phyloP scores from a whole-genome alignment of 345 rosid genomes.

The Ailanthus altissimus region DNA sequence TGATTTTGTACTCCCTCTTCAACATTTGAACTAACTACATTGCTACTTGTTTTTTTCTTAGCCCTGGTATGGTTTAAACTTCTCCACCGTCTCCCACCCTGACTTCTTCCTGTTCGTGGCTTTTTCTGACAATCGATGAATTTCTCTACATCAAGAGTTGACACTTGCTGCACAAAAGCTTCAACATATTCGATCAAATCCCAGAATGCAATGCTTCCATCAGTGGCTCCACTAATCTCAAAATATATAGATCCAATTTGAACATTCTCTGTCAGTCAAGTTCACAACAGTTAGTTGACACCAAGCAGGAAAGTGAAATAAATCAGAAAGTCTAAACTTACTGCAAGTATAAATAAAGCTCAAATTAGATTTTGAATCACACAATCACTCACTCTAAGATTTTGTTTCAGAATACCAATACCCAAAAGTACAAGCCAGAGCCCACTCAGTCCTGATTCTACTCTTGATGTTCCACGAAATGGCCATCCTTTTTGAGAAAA shows the following conservation, averaged over 20 bases:
- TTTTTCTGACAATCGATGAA: conserved; percentile 65
- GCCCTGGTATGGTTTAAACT: conserved; percentile 34
- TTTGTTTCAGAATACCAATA: not conserved
- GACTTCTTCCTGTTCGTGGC: conserved; percentile 94
- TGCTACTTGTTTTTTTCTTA: conserved; percentile 30
- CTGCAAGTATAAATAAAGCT: not conserved
- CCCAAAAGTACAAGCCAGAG: not conserved
- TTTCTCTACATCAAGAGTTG: conserved; percentile 51
- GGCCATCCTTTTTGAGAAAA: not conserved
- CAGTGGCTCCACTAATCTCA: conserved; percentile 86
- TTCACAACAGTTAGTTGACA: conserved; percentile 7
- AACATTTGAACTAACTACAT: conserved; percentile 21
- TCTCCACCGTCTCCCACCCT: conserved; percentile 90
- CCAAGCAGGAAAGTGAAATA: conserved; percentile 1
- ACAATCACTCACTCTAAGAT: not conserved
- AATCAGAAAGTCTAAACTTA: not conserved
- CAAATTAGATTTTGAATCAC: not conserved
- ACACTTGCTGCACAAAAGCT: conserved; percentile 62
- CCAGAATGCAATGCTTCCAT: conserved; percentile 95
- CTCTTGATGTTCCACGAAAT: not conserved
- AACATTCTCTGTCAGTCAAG: conserved; percentile 45
- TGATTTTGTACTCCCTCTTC: conserved; percentile 25
- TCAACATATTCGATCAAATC: conserved; percentile 66
- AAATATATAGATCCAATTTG: conserved; percentile 47
- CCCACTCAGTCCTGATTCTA: not conserved